Evolutionary conservation across 208 protist genomes (phyloP), one percentile per base, ranked within the genome.

Genomic region (Acanthamoeba pearcei): DNA sequence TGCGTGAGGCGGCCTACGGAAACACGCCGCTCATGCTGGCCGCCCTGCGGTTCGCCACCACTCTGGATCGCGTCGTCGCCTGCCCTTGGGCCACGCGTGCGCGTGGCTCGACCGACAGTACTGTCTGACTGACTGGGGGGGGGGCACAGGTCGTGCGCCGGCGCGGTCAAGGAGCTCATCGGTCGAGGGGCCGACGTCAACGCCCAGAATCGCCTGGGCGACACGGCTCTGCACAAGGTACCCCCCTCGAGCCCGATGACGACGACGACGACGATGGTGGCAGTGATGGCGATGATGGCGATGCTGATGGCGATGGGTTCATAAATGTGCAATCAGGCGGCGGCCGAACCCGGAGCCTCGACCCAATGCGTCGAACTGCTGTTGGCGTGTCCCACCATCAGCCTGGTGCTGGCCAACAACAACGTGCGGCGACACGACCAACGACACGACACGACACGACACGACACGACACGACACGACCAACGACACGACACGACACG

Each of bases 21-120:
- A 85, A 85, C 78, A 85, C 78, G 27, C 78, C 78, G 1, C 78
- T 85, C 46, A 85, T 85, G 78, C 46, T 85, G 17, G 78, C 78
- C 78, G 78, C 78, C 24, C 78, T 85, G 38, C 78, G 78, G 78
- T 82, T 3, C n/a, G 74, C 42, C 10, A 12, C 9, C 27, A 10
- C 24, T 38, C 66, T 38, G 55, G 0, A 0, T 19, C 5, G 55
- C 55, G 55, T 13, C 19, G 55, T 13, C 19, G 5, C 55, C 5
- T 74, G 66, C 29, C 9, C 42, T 2, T 82, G 8, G 38, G 5
- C 38, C 1, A 35, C 2, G 19, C 3, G 38, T 53, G 15, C 46
- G 8, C 0, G 12, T 38, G 15, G 22, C 13, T 78, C 5, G 22
- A 78, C 10, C 9, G 72, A 38, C 35, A 35, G 6, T 12, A 38